These are phyloP conservation scores for Mallotus japonicus DNA, from an alignment of 441 rosid species.

Conservation along the genomic window DNA sequence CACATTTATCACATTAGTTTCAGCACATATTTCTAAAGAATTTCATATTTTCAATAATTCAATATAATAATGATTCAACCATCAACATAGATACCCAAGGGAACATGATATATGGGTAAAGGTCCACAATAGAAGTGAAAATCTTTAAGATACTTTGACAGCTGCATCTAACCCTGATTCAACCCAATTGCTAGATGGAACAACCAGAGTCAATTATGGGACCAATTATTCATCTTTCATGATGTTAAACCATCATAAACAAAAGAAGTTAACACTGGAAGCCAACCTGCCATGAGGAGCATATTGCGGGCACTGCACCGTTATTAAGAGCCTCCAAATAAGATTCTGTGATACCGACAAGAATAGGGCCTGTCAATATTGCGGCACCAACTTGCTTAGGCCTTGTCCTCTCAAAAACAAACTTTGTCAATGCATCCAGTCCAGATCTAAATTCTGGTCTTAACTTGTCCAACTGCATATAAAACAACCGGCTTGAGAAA, in stretches of 20 bases:
- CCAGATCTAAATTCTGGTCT: conserved; percentile 89
- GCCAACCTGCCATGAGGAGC: conserved; percentile 98
- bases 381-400: conserved; percentile 96
- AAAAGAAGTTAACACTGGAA: conserved; percentile 9
- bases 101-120: no score
- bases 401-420: conserved; percentile 97
- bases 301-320: conserved; percentile 98
- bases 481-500: conserved; percentile 13
- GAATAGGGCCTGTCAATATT: conserved; percentile 87
- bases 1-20: no score
- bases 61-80: no score
- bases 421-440: conserved; percentile 85
- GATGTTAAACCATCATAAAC: background rate
- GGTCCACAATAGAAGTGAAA: no score
- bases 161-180: background rate
- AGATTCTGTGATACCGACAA: conserved; percentile 84
- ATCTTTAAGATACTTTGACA: background rate
- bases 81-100: background rate
- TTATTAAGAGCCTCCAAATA: conserved; percentile 92
- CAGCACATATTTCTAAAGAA: no score
- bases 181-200: background rate
- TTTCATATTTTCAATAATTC: no score
- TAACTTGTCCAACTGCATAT: conserved; percentile 64
- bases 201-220: background rate
- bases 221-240: background rate